A percentile compares a stretch with the other conserved stretches of the same genome.
Evolutionary conservation across 192 early-diverging fungal genomes (phyloP).

Genomic region (Paraglomus brasilianum): DNA sequence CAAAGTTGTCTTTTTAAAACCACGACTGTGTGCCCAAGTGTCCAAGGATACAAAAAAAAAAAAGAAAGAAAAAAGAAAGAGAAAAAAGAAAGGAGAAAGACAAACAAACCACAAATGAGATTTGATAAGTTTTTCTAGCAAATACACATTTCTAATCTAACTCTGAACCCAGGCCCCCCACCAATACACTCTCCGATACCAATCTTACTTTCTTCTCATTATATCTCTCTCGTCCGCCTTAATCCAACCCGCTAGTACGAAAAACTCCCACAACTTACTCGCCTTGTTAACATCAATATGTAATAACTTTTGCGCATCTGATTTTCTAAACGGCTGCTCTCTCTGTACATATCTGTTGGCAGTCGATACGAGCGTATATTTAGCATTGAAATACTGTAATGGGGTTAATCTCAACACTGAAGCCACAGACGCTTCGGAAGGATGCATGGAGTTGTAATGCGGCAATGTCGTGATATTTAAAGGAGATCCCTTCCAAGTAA

Average conservation of each 20-base stretch:
- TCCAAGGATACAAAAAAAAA: too few relatives aligned
- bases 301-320: conserved; percentile 87
- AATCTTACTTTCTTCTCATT: conserved; percentile 20
- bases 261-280: conserved; percentile 86
- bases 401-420: conserved; percentile 80
- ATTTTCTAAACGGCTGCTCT: conserved; percentile 71
- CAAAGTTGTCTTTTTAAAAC: too few relatives aligned
- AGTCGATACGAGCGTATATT: conserved; percentile 70
- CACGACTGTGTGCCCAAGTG: too few relatives aligned
- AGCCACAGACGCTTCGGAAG: conserved; percentile 70
- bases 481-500: conserved; percentile 23
- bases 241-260: conserved; percentile 84
- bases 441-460: conserved; percentile 51
- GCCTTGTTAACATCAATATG: conserved; percentile 95
- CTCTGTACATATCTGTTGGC: conserved; percentile 43
- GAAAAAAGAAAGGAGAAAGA: too few relatives aligned
- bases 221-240: conserved; percentile 20
- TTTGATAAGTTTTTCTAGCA: too few relatives aligned
- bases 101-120: too few relatives aligned
- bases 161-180: too few relatives aligned
- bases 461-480: conserved; percentile 7
- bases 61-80: too few relatives aligned
- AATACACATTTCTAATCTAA: too few relatives aligned
- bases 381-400: conserved; percentile 81
- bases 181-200: too few relatives aligned